Evolutionary conservation across 192 early-diverging fungal genomes (phyloP).

Genomic region (Coemansia sp.): DNA sequence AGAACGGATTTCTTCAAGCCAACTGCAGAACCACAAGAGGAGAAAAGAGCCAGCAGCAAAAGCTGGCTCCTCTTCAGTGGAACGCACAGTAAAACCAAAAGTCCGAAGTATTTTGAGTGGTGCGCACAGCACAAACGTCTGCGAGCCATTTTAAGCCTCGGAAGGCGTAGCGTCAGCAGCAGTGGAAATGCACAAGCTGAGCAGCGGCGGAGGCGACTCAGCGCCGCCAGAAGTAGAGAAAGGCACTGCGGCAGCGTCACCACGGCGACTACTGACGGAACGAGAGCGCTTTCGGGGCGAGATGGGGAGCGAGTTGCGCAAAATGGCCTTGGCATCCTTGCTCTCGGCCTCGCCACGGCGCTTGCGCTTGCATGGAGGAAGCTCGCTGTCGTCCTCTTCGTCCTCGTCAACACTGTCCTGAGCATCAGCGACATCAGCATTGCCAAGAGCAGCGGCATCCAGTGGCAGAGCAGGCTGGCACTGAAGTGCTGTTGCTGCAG

Average conservation of each 20-base stretch:
- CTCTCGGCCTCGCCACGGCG: slow-evolving; percentile 30
- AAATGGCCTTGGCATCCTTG: slow-evolving; percentile 26
- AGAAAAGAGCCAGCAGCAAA: no score
- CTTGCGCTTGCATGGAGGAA: slow-evolving; percentile 50
- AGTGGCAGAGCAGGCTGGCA: neutral
- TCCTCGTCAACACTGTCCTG: neutral
- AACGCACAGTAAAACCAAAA: no score
- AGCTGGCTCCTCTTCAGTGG: no score
- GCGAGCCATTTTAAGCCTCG: neutral
- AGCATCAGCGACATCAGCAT: neutral
- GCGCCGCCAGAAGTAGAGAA: neutral
- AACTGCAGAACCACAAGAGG: no score
- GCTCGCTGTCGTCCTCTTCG: slow-evolving; percentile 15
- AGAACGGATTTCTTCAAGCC: no score
- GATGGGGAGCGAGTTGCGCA: slow-evolving; percentile 23
- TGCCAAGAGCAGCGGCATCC: neutral
- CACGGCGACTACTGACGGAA: slow-evolving; percentile 15
- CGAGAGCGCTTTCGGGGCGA: slow-evolving; percentile 51
- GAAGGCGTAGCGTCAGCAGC: neutral
- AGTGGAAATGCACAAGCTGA: slow-evolving; percentile 1
- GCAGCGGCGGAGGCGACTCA: slow-evolving; percentile 5
- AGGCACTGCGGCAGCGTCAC: slow-evolving; percentile 28
- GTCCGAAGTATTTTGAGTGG: slow-evolving; percentile 1
- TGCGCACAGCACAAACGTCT: neutral
- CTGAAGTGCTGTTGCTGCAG: slow-evolving; percentile 1